A percentile compares a stretch with the other conserved stretches of the same genome.
Conservation (phyloP, 192 early-diverging fungal species). For the Backusella tuberculispora region DNA sequence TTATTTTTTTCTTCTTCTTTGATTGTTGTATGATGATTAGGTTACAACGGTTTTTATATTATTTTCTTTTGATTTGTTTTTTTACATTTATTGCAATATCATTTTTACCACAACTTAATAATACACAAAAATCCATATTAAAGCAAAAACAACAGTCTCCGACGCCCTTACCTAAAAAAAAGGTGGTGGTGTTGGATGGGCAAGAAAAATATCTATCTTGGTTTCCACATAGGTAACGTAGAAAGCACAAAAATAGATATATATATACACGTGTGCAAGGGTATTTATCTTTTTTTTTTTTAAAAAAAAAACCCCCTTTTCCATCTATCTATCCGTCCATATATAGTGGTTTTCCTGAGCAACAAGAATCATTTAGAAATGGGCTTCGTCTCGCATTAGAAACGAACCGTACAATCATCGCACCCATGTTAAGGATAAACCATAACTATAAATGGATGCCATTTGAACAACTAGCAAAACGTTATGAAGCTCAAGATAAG, state of each 20-base stretch:
- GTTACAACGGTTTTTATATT: constrained; percentile 5
- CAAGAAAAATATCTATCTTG: constrained; percentile 23
- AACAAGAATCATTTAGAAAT: constrained; percentile 35
- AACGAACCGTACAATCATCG: constrained; percentile 31
- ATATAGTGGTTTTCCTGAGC: constrained; percentile 28
- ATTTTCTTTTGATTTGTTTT: background rate
- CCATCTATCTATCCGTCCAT: background rate
- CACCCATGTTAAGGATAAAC: constrained; percentile 25
- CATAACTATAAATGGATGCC: constrained; percentile 21
- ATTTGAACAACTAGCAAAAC: constrained; percentile 20
- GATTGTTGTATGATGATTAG: background rate
- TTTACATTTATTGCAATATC: constrained; percentile 7
- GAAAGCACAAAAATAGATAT: background rate
- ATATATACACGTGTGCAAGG: background rate
- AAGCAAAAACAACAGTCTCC: constrained; percentile 11
- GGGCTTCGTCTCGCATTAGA: constrained; percentile 29
- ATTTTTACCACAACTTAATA: constrained; percentile 14
- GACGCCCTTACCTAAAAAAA: background rate
- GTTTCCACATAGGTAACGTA: constrained; percentile 26
- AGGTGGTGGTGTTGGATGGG: background rate
- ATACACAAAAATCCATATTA: constrained; percentile 7
- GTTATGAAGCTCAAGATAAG: constrained; percentile 34
- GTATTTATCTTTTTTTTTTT: background rate
- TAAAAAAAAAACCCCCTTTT: background rate
- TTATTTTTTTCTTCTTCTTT: no score